These are phyloP conservation scores for Kwoniella pini DNA, from an alignment of 768 basidiomycete genomes.

Conservation along the genomic window DNA sequence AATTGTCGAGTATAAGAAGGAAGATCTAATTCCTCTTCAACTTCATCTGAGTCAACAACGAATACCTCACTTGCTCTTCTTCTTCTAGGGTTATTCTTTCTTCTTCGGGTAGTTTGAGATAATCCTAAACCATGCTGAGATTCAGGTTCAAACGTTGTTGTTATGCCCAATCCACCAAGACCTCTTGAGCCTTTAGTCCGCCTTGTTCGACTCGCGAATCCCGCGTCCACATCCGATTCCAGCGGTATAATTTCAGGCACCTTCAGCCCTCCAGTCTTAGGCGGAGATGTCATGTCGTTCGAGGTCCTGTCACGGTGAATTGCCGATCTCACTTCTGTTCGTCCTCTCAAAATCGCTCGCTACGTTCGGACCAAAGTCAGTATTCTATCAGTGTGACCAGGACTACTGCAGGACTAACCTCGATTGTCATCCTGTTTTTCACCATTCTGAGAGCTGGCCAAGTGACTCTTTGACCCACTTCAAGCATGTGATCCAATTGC, in stretches of 20 bases:
- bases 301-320: constrained; percentile 57
- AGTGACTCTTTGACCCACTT: constrained; percentile 83
- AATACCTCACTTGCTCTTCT: constrained; percentile 15
- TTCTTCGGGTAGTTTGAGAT: constrained; percentile 5
- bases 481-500: constrained; percentile 83
- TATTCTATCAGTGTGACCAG: background rate
- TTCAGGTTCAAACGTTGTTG: constrained; percentile 24
- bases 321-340: constrained; percentile 67
- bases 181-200: constrained; percentile 61
- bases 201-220: constrained; percentile 63
- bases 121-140: background rate
- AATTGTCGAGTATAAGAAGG: background rate
- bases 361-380: constrained; percentile 61
- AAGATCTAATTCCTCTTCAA: background rate
- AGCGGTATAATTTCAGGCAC: constrained; percentile 66
- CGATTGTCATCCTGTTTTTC: constrained; percentile 69
- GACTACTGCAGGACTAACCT: constrained; percentile 34
- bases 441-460: constrained; percentile 97
- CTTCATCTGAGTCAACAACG: constrained; percentile 3
- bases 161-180: constrained; percentile 19
- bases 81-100: constrained; percentile 2
- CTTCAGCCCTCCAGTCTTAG: constrained; percentile 25
- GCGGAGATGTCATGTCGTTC: constrained; percentile 32
- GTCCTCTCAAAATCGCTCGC: constrained; percentile 75
- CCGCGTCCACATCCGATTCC: constrained; percentile 77